phyloP scores from a whole-genome alignment of 1,284 basidiomycete genomes.

The Microbotryum saponariae region DNA sequence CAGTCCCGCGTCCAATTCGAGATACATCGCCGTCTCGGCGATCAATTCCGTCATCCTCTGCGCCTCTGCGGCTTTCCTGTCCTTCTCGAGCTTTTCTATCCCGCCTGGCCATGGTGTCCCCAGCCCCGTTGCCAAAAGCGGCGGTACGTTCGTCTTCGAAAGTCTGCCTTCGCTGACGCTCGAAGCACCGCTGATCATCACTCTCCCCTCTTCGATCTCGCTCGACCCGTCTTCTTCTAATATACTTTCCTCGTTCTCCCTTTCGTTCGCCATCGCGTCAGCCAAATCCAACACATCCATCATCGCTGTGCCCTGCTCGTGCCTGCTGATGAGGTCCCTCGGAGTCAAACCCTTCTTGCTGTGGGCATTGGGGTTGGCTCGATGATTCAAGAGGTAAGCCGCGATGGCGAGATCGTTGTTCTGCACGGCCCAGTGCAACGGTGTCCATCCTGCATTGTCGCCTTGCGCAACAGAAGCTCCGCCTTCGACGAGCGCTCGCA shows the following conservation, averaged over 20 bases:
- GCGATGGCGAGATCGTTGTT: slow-evolving; percentile 82
- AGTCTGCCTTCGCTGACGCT: neutral
- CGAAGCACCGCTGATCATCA: slow-evolving; percentile 49
- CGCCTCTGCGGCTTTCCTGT: slow-evolving; percentile 21
- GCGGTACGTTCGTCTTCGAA: no score
- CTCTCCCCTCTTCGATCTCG: slow-evolving; percentile 51
- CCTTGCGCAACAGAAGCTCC: slow-evolving; percentile 57
- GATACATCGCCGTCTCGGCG: slow-evolving; percentile 24
- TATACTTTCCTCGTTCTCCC: slow-evolving; percentile 43
- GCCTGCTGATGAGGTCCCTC: slow-evolving; percentile 55
- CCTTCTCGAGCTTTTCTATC: slow-evolving; percentile 22
- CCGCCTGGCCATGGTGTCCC: slow-evolving; percentile 50
- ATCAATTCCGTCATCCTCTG: slow-evolving; percentile 18
- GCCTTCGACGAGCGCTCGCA: slow-evolving; percentile 70
- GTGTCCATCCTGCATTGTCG: slow-evolving; percentile 79
- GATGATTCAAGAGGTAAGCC: slow-evolving; percentile 84
- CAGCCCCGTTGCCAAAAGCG: no score
- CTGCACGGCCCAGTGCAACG: slow-evolving; percentile 86
- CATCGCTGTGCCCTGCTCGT: slow-evolving; percentile 54
- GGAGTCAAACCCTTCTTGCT: slow-evolving; percentile 71
- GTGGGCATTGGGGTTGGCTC: slow-evolving; percentile 66
- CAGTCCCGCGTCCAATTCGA: slow-evolving; percentile 30
- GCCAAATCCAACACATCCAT: slow-evolving; percentile 52
- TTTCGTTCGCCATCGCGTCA: slow-evolving; percentile 53
- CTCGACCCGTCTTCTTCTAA: slow-evolving; percentile 54